Conservation (phyloP, 2,329 filamentous ascomycete species). For the Chrysoporthe cubensis region DNA sequence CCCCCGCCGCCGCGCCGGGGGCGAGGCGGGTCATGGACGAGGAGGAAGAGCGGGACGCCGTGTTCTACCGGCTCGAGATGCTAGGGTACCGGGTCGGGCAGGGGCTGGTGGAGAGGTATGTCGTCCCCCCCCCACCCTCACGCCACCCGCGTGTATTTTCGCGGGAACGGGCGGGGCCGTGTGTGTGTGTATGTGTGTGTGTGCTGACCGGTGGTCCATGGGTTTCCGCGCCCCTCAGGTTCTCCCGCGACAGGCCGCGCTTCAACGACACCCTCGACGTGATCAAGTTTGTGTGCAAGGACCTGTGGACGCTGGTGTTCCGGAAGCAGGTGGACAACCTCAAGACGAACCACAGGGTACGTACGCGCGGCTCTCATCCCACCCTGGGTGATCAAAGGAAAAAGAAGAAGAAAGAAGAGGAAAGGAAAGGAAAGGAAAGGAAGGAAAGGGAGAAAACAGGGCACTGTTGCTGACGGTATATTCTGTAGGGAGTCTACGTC, state of each 20-base stretch:
- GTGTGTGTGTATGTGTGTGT: not conserved
- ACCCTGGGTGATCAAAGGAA: not conserved
- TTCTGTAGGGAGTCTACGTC: conserved; percentile 82
- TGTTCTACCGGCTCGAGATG: conserved; percentile 81
- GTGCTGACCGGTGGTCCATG: conserved; percentile 10
- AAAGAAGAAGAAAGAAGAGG: not conserved
- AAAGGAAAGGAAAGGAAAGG: too few species aligned
- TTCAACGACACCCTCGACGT: conserved; percentile 92
- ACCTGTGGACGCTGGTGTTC: conserved; percentile 93
- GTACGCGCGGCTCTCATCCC: conserved; percentile 45
- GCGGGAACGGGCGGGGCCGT: not conserved
- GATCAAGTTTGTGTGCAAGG: conserved; percentile 99
- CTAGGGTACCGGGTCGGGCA: conserved; percentile 91
- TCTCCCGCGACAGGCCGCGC: conserved; percentile 81
- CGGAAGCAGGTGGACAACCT: conserved; percentile 98
- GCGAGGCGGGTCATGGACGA: conserved; percentile 60
- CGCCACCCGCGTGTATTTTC: not conserved
- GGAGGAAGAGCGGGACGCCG: conserved; percentile 82
- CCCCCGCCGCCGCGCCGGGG: conserved; percentile 19
- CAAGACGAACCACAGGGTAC: conserved; percentile 92
- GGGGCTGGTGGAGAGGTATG: conserved; percentile 86
- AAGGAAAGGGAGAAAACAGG: not conserved
- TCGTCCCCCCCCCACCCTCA: conserved; percentile 5
- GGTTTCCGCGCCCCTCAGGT: conserved; percentile 50
- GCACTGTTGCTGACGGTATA: conserved; percentile 18